These are phyloP conservation scores for Polygonum aviculare DNA, from an alignment of 148 eudicot genomes.

Conservation along the genomic window DNA sequence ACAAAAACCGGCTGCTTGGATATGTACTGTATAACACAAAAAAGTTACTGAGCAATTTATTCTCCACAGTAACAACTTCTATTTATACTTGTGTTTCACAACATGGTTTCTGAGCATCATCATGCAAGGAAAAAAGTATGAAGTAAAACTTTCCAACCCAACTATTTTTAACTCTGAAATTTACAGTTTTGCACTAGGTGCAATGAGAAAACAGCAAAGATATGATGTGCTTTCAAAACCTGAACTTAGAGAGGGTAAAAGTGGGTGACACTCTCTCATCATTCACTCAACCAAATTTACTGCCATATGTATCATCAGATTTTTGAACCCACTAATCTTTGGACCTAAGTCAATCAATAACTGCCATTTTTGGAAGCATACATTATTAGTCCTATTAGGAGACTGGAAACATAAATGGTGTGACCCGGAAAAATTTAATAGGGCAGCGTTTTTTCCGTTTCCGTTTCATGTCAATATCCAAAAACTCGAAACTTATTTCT, in stretches of 20 bases:
- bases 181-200: neutral
- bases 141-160: neutral
- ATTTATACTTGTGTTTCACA: neutral
- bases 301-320: neutral
- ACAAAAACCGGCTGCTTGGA: neutral
- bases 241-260: neutral
- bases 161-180: neutral
- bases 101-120: neutral
- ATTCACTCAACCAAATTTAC: slow-evolving; percentile 1
- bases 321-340: neutral
- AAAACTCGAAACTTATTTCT: no score
- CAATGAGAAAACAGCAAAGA: neutral
- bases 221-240: neutral
- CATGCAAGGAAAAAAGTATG: neutral
- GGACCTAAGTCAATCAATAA: neutral
- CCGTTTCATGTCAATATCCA: no score
- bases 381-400: no score
- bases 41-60: neutral
- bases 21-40: no score
- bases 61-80: neutral
- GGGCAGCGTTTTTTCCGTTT: no score
- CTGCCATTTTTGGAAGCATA: neutral
- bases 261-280: neutral
- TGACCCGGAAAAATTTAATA: no score
- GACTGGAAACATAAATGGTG: no score